Percentiles rank a stretch among this genome's conserved stretches.
Conservation (phyloP, 345 rosid genomes). For the Hibiscus mutabilis region DNA sequence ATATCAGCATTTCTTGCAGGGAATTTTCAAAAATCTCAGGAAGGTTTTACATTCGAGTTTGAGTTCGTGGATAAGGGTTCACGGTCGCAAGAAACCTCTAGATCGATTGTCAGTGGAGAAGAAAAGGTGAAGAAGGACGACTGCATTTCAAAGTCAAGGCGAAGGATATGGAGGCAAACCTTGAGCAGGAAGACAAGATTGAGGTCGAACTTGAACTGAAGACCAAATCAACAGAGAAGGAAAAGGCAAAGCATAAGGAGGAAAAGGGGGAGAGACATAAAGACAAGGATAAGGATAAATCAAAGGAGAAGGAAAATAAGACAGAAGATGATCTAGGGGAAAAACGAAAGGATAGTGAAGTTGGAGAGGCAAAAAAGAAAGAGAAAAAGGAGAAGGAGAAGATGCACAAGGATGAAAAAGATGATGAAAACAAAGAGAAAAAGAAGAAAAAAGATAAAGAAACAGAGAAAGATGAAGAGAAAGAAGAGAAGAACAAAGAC, state of each 20-base stretch:
- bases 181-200: not conserved
- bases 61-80: not conserved
- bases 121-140: constrained; percentile 46
- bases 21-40: constrained; percentile 13
- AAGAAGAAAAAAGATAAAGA: not conserved
- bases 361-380: not conserved
- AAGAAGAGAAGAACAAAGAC: not conserved
- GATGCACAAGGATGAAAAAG: not conserved
- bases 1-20: constrained; percentile 10
- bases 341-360: not conserved
- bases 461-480: not conserved
- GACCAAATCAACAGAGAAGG: constrained; percentile 52
- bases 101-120: constrained; percentile 20
- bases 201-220: constrained; percentile 52
- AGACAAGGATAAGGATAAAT: constrained; percentile 19
- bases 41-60: constrained; percentile 17
- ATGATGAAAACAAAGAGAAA: not conserved
- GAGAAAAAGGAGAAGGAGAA: not conserved
- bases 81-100: constrained; percentile 29
- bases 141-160: constrained; percentile 45
- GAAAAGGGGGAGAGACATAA: constrained; percentile 12
- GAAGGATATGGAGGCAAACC: constrained; percentile 27
- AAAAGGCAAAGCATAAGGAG: constrained; percentile 24
- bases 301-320: constrained; percentile 18
- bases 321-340: constrained; percentile 1